phyloP scores from a whole-genome alignment of 768 basidiomycete species.

The Floccularia luteovirens region DNA sequence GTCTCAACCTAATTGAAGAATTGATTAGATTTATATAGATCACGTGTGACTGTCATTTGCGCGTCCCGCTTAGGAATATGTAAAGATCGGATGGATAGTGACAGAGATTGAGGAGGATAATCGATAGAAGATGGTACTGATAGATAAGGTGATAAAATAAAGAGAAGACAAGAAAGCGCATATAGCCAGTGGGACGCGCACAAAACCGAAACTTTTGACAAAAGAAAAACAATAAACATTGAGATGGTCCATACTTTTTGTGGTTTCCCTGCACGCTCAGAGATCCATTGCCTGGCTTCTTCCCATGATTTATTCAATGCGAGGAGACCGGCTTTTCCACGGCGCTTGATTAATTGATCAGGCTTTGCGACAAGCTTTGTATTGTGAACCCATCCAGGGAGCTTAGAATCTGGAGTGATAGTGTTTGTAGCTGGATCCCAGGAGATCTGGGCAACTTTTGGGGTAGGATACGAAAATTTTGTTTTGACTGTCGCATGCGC shows the following conservation, averaged over 20 bases:
- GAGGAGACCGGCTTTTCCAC: constrained; percentile 95
- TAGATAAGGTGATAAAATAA: constrained; percentile 4
- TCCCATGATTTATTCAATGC: constrained; percentile 91
- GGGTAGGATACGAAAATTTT: constrained; percentile 55
- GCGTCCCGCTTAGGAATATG: not conserved
- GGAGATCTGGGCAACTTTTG: constrained; percentile 80
- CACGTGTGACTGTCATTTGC: not conserved
- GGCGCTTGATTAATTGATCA: constrained; percentile 98
- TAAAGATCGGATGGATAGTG: not conserved
- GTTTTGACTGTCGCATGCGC: constrained; percentile 46
- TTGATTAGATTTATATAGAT: constrained; percentile 9
- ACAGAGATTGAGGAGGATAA: constrained; percentile 4
- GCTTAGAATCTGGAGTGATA: constrained; percentile 41
- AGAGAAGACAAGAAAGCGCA: constrained; percentile 1
- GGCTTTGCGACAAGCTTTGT: constrained; percentile 93
- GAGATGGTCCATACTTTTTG: constrained; percentile 57
- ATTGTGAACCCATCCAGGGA: constrained; percentile 79
- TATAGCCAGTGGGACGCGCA: too few relatives aligned
- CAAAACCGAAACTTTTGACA: too few relatives aligned
- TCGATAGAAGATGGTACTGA: not conserved
- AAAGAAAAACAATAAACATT: constrained; percentile 3
- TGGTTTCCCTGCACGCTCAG: constrained; percentile 83
- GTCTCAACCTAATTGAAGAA: constrained; percentile 66
- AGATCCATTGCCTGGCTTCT: constrained; percentile 83
- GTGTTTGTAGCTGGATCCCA: constrained; percentile 69